Evolutionary conservation across 345 rosid genomes (phyloP), one percentile per base, ranked within the genome.

Genomic region (Cardamine chenopodiifolia): DNA sequence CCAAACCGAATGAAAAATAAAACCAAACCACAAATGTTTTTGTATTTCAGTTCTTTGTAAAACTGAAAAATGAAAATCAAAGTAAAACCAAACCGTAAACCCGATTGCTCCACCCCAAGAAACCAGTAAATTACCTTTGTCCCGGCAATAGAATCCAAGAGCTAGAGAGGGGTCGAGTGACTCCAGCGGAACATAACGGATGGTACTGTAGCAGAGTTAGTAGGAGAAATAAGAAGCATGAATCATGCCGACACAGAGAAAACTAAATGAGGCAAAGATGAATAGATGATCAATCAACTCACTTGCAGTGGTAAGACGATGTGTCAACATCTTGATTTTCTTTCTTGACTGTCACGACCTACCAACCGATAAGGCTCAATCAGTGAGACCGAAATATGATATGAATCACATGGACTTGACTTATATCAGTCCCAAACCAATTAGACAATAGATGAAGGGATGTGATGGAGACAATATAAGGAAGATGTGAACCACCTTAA

Each of bases 161-260:
- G 99, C 99, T 55, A 90, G 65, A 6, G 99, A 90, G 12, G 98
- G 90, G 86, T 95, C 98, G 18, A 95, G 87, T 11, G 84, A 85
- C 50, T 86, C 90, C 62, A 95, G 82, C 5, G 90, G 88, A 73
- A 92, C 88, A 74, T 88, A 85, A 62, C 88, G 83, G 39, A 83
- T 55, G 23, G 74, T 32, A 32, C 98, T 95, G 86, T 39, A 78
- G 54, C 77, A 68, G 39, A 64, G 15, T 13, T 19, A 77, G 61
- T 23, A 49, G 28, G 62, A 62, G 22, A 8, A 15, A 11, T 25
- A 42, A 55, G 10, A 56, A 8, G 71, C 10, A 47, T 9, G 49
- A 68, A 50, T 28, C 56, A 62, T 8, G 47, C 9, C 8, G 59
- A 54, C 70, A 34, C 58, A 76, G 31, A 76, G 31, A 62, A 13